Evolutionary conservation across 1,284 basidiomycete genomes (phyloP), one percentile per base, ranked within the genome.

Genomic region (Ganoderma lingzhi): DNA sequence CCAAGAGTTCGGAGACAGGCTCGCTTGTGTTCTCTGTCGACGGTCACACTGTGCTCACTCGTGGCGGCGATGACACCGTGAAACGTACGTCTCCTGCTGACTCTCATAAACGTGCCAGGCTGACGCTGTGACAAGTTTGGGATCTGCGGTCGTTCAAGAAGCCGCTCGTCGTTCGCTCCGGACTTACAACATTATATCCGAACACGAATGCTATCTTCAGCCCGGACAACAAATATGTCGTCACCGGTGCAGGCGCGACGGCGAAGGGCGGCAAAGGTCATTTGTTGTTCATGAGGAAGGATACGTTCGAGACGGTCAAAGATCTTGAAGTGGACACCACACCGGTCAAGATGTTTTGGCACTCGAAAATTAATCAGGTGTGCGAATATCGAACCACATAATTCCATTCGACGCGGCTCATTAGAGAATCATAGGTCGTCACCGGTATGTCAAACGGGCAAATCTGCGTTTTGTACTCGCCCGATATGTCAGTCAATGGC

Each of bases 321-420:
- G 82, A 86, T 75, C 70, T 89, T 75, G 91, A 83, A 79, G 90
- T 89, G 81, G 92, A 86, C 63, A 85, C 90, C 37, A 95, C 93
- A 37, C 96, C 97, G 6, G 93, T 98, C 67, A 93, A 91, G 75
- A 93, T 98, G 1, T 82, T 88, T 39, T 98, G 96, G 96, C 97
- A 98, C 82, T 90, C 95, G n/a, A 94, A 95, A 80, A 98, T 98
- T 84, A 98, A 98, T 83, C 97, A 98, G 87, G 94, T 93, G 73
- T 73, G 90, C 32, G 30, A 15, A 41, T 39, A 41, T 17, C 6
- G n/a, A 41, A 39, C 39, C 30, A 28, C 3, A 61, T 76, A 17
- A 23, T 41, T 44, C 6, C 44, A 14, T 23, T n/a, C 9, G 23
- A 23, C 9, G 44, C 60, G 39, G 62, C 64, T 67, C 56, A 60